Evolutionary conservation across 2,329 filamentous ascomycete genomes (phyloP), one percentile per base, ranked within the genome.

Genomic region (Fusarium musae): DNA sequence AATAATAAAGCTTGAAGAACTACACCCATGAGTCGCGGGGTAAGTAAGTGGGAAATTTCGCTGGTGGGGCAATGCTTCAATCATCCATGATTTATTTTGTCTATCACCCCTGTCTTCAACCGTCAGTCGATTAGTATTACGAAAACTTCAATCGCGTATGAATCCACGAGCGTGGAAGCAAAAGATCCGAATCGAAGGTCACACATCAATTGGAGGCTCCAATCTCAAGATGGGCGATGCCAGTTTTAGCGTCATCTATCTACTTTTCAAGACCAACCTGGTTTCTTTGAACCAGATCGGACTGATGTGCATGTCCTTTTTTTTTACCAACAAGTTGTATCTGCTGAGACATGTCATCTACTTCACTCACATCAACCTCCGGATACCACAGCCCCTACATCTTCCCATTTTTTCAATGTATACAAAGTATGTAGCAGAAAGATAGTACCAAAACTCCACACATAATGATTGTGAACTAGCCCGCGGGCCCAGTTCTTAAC

Each of bases 11-110:
- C 36, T 57, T 47, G 36, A n/a, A 52, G 50, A 70, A 61, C 47
- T 60, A 52, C 23, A 43, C 12, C n/a, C 40, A 34, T 42, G 43
- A 47, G 64, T 64, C 66, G 66, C 66, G 66, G 66, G 66, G 66
- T 69, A 69, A 36, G 64, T 69, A 40, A 64, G 65, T 69, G 46
- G 65, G 50, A 70, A 69, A 69, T 53, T 69, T 69, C 59, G 63
- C 64, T 16, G 34, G 66, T 69, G 66, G 66, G 66, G 66, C 66
- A 46, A 47, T 43, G 15, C 23, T 37, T 43, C 36, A 62, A 63
- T 44, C 36, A 15, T 21, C 54, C 28, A 69, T 70, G 65, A 59
- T 67, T 60, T 46, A 54, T 61, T 60, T 52, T 63, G 44, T 43
- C 34, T 23, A 28, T 49, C 21, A 50, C 43, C 43, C 21, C 21